These are phyloP conservation scores for Fusarium sp. DNA, from an alignment of 2,329 filamentous ascomycete genomes.

Conservation along the genomic window DNA sequence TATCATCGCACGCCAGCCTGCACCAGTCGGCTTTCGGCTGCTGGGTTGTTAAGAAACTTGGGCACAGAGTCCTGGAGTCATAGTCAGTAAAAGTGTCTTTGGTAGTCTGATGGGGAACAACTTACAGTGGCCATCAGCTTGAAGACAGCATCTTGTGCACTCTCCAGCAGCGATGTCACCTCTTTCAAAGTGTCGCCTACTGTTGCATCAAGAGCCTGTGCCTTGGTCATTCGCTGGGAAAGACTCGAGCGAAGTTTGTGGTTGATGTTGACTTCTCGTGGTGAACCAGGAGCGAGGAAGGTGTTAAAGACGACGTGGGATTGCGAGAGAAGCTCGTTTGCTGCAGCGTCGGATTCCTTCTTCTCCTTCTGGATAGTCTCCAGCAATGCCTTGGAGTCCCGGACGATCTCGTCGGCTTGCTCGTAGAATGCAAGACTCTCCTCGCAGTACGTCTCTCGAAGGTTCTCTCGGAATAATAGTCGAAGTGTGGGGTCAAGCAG, in stretches of 20 bases:
- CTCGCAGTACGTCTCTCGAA: slow-evolving; percentile 95
- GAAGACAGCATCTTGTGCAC: slow-evolving; percentile 95
- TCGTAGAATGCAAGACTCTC: slow-evolving; percentile 97
- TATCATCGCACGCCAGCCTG: slow-evolving; percentile 40
- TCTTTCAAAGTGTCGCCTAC: slow-evolving; percentile 94
- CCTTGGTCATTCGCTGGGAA: slow-evolving; percentile 95
- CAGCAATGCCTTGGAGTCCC: slow-evolving; percentile 73
- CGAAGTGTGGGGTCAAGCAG: slow-evolving; percentile 90
- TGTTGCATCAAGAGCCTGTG: slow-evolving; percentile 89
- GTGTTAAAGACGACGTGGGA: slow-evolving; percentile 98
- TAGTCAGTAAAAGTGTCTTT: slow-evolving; percentile 42
- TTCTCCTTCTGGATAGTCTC: slow-evolving; percentile 73
- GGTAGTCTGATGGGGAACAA: slow-evolving; percentile 48
- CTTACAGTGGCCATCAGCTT: slow-evolving; percentile 98
- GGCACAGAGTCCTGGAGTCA: slow-evolving; percentile 75
- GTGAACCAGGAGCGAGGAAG: slow-evolving; percentile 95
- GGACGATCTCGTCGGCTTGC: slow-evolving; percentile 90
- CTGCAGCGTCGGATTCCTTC: slow-evolving; percentile 78
- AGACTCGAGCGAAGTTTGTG: slow-evolving; percentile 94
- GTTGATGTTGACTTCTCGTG: slow-evolving; percentile 97
- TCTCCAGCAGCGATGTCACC: slow-evolving; percentile 90
- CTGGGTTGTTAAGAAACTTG: slow-evolving; percentile 76
- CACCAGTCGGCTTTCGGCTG: slow-evolving; percentile 33
- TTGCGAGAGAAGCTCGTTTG: slow-evolving; percentile 94
- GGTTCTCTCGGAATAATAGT: slow-evolving; percentile 91